A percentile compares a stretch with the other conserved stretches of the same genome.
Conservation (phyloP, 169 alveolate genomes). For the Plasmodium billcollinsi region DNA sequence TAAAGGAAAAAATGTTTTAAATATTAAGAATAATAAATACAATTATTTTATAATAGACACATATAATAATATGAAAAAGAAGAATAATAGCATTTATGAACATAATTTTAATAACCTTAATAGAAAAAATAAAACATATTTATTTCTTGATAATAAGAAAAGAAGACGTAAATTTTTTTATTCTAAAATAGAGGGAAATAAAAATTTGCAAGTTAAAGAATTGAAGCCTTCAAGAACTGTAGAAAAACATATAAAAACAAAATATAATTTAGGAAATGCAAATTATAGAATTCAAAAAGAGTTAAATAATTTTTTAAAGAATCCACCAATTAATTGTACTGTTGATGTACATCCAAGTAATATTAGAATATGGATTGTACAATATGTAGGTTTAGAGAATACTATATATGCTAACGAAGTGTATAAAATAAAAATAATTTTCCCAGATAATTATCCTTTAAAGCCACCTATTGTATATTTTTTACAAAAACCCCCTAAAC, state of each 20-base stretch:
- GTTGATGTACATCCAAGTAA: conserved; percentile 86
- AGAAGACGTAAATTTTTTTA: conserved; percentile 20
- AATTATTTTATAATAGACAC: conserved; percentile 8
- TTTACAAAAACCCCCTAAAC: conserved; percentile 88
- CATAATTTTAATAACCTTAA: conserved; percentile 11
- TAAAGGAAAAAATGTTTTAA: background rate
- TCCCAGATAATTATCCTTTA: conserved; percentile 89
- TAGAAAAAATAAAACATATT: background rate
- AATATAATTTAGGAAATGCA: conserved; percentile 68
- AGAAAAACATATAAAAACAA: conserved; percentile 52
- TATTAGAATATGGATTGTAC: conserved; percentile 86
- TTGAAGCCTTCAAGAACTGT: conserved; percentile 44
- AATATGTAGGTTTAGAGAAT: conserved; percentile 84
- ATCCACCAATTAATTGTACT: conserved; percentile 88
- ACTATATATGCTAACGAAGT: conserved; percentile 87
- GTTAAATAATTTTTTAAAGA: conserved; percentile 69
- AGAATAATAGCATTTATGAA: conserved; percentile 8
- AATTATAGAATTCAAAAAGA: conserved; percentile 75
- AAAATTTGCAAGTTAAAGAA: background rate
- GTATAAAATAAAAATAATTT: conserved; percentile 84
- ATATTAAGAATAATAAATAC: background rate
- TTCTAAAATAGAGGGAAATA: conserved; percentile 22
- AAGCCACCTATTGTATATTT: conserved; percentile 89
- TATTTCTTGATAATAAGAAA: conserved; percentile 5
- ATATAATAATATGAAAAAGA: conserved; percentile 6